Conservation (phyloP, 257 asterid genomes). For the Solanum corneliomulleri region DNA sequence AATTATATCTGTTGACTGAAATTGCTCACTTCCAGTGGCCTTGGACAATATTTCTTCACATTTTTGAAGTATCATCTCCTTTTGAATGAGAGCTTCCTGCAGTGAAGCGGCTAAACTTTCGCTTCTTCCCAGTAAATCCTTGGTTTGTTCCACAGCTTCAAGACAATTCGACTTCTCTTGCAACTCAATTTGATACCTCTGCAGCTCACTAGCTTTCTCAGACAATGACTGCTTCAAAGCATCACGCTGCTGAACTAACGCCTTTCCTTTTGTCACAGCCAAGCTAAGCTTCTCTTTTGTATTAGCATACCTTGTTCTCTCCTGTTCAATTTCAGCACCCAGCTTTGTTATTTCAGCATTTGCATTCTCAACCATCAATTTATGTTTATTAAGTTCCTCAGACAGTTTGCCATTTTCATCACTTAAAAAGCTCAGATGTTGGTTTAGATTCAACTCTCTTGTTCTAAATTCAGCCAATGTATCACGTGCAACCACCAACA, state of each 20-base stretch:
- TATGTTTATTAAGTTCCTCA: conserved; percentile 52
- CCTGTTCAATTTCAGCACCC: conserved; percentile 68
- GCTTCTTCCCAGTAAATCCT: conserved; percentile 36
- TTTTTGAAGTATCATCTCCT: conserved; percentile 44
- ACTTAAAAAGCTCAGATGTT: conserved; percentile 38
- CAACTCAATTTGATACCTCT: conserved; percentile 39
- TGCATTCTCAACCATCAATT: conserved; percentile 37
- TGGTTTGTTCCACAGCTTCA: conserved; percentile 50
- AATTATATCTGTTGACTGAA: conserved; percentile 38
- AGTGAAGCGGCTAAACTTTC: conserved; percentile 41
- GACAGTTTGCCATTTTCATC: conserved; percentile 43
- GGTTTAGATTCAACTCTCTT: conserved; percentile 42
- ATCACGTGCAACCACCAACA: conserved; percentile 35
- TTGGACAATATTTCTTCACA: conserved; percentile 60
- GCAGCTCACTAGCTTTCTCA: conserved; percentile 68
- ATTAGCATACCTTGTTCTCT: conserved; percentile 56
- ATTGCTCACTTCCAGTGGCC: conserved; percentile 25
- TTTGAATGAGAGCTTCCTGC: conserved; percentile 58
- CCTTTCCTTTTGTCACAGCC: conserved; percentile 99
- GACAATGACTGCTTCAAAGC: conserved; percentile 65
- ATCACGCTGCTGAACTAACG: conserved; percentile 91
- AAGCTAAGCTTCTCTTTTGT: conserved; percentile 92
- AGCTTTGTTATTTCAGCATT: conserved; percentile 52
- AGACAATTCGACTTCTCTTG: conserved; percentile 70
- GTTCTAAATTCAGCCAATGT: conserved; percentile 40